Evolutionary conservation across 345 rosid genomes (phyloP).

Genomic region (Camelina laxa): DNA sequence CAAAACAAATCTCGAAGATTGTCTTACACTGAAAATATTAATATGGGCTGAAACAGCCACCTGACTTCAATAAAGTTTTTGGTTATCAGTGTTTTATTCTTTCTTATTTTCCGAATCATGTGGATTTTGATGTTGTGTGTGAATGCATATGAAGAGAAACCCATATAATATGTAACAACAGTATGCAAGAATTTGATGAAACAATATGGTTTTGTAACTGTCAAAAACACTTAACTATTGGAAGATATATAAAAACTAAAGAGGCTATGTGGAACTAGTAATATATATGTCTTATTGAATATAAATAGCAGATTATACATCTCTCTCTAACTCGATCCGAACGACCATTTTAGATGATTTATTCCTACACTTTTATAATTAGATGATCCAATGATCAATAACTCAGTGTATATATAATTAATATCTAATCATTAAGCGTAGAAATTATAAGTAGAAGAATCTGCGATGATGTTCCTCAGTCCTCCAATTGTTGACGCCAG

Average conservation of each 20-base stretch:
- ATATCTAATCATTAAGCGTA: conserved; percentile 50
- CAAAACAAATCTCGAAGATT: conserved; percentile 4
- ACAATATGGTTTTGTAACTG: background rate
- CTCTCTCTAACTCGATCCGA: background rate
- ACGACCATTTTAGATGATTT: conserved; percentile 9
- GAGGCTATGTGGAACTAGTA: conserved; percentile 1
- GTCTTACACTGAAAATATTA: conserved; percentile 6
- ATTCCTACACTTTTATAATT: conserved; percentile 34
- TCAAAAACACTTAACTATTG: background rate
- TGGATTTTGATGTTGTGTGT: background rate
- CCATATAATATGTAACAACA: background rate
- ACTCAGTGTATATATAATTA: background rate
- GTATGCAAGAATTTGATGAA: background rate
- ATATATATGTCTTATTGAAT: conserved; percentile 17
- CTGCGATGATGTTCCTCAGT: conserved; percentile 73
- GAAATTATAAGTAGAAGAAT: conserved; percentile 82
- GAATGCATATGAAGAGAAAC: background rate
- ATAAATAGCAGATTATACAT: conserved; percentile 27
- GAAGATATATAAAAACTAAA: background rate
- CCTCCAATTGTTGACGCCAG: conserved; percentile 93
- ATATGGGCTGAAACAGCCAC: background rate
- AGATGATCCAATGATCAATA: conserved; percentile 25
- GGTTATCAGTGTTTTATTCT: background rate
- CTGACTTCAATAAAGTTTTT: conserved; percentile 22
- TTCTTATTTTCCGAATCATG: background rate